Evolutionary conservation across 169 alveolate genomes (phyloP), one percentile per base, ranked within the genome.

Genomic region (Plasmodium adleri): DNA sequence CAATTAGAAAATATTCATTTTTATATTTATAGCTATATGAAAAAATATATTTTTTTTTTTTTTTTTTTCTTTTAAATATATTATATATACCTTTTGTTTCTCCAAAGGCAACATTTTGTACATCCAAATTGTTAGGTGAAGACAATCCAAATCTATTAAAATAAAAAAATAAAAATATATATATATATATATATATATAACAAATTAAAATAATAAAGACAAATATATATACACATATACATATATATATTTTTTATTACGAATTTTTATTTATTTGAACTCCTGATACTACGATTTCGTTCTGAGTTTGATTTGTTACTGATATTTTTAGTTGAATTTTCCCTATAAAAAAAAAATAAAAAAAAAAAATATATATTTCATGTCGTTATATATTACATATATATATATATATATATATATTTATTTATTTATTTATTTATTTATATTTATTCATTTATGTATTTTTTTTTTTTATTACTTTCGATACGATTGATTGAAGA

Each of bases 191-290:
- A 64, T 12, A 26, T 20, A 39, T 26, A 13, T 26, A 56, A 52
- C 13, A 8, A 22, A n/a, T 32, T n/a, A 1, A 12, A 72, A 28
- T 12, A 17, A n/a, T 12, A 54, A 58, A 22, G 9, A 68, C 3
- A 54, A 56, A 72, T 32, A 32, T 32, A 32, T 32, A 5, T 32
- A 32, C 7, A 0, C 7, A 32, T 32, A 32, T 32, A 32, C 7
- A 32, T 32, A 32, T 32, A 32, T 5, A 32, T 32, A 32, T 39
- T 39, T 39, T 39, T 39, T 1, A 28, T 76, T 76, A 76, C 73
- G 92, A 85, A 54, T 85, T 85, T 66, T 85, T 85, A 71, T 85
- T 85, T 71, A 85, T 85, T 32, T 85, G 92, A 32, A 85, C 71
- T 71, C 92, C 92, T 8, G 92, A 85, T 7, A 85, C 60, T 10